Evolutionary conservation across 2,329 filamentous ascomycete species (phyloP), one percentile per base, ranked within the genome.

Genomic region (Verticillium isaacii): DNA sequence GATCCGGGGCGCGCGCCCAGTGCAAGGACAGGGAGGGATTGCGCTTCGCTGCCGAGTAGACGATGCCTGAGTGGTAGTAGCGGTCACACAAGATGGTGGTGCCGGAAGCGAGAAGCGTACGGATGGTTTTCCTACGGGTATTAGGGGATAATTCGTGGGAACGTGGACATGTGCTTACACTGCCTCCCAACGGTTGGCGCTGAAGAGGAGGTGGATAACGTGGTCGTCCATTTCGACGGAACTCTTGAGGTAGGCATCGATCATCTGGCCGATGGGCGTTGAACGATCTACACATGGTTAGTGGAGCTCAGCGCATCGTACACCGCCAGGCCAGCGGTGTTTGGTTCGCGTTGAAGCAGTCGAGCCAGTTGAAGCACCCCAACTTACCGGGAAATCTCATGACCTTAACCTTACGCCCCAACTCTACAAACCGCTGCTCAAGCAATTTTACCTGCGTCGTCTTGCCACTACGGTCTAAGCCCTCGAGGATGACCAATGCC

Each of bases 11-110:
- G 67, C 91, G 88, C 8, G 92, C 93, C 93, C 95, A 99, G 0
- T 83, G 76, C 0, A 97, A 80, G 0, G 84, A 79, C 14, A 97
- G 82, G 2, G 80, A 74, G 0, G 88, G 85, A 67, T 91, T 92
- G 55, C 86, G 81, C 73, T 98, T 98, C 3, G 95, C 94, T 0
- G 92, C 92, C 29, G 89, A 92, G 78, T 98, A 99, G 58, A 97
- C 92, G 62, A 93, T 91, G 60, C 95, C 95, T 23, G 91, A 95
- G 79, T 97, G 94, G 73, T 96, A 96, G 78, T 98, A 99, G 57
- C 95, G 88, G 75, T 99, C 95, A 67, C 94, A 88, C 45, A 99
- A 81, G 36, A 99, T 83, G 0, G 87, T 95, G 23, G 82, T 88
- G 9, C 94, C 93, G 1, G 80, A 74, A 1, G 80, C 77, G 6